Conservation (phyloP, 352 stramenopile genomes). For the Blastocystis sp. region DNA sequence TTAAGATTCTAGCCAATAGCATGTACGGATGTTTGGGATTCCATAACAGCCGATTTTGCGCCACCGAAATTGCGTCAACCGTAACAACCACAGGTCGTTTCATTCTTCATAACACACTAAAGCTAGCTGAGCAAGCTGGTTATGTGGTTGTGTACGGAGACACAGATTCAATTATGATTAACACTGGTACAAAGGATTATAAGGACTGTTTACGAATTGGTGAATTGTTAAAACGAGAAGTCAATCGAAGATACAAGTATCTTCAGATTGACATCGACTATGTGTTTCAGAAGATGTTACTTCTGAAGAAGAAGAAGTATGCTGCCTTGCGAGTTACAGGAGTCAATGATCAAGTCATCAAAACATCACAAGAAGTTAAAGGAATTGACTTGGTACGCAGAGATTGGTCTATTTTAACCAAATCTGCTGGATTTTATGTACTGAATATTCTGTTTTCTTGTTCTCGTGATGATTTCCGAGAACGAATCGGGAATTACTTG, state of each 20-base stretch:
- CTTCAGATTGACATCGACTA: constrained; percentile 98
- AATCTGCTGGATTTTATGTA: constrained; percentile 86
- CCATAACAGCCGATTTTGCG: constrained; percentile 92
- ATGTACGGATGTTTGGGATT: constrained; percentile 99
- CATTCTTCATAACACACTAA: constrained; percentile 91
- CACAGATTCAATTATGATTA: constrained; percentile 99
- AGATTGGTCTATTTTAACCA: constrained; percentile 97
- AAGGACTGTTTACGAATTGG: constrained; percentile 76
- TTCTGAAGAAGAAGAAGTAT: constrained; percentile 99
- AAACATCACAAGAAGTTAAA: constrained; percentile 87
- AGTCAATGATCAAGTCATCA: neutral
- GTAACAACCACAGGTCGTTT: constrained; percentile 93
- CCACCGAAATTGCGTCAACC: constrained; percentile 93
- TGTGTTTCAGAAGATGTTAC: constrained; percentile 95
- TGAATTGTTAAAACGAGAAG: constrained; percentile 86
- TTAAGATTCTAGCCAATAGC: constrained; percentile 99
- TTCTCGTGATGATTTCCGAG: constrained; percentile 84
- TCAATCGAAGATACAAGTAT: constrained; percentile 95
- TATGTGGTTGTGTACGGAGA: constrained; percentile 93
- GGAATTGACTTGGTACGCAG: constrained; percentile 90
- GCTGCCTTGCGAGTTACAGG: constrained; percentile 82
- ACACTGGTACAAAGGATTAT: constrained; percentile 74
- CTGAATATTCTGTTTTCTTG: constrained; percentile 92
- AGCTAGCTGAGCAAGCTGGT: constrained; percentile 92
- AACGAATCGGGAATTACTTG: constrained; percentile 66